These are phyloP conservation scores for Magnolia changhungtana DNA, from an alignment of 164 flowering plant species.

Conservation along the genomic window DNA sequence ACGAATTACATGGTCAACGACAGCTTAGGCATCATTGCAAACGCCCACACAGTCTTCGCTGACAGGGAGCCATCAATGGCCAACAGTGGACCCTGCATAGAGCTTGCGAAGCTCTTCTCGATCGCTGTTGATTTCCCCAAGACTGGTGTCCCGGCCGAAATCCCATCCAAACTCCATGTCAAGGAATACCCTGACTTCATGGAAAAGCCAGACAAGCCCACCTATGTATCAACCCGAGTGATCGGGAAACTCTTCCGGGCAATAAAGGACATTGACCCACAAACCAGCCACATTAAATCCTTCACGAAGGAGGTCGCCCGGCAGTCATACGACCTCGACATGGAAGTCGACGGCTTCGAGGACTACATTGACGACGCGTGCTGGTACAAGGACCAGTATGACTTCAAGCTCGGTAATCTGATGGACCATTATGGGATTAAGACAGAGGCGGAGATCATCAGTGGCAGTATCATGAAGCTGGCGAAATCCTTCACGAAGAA, in stretches of 20 bases:
- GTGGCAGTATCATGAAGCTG: constrained; percentile 59
- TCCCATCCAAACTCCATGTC: constrained; percentile 52
- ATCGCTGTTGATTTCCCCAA: constrained; percentile 87
- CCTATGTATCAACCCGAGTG: constrained; percentile 45
- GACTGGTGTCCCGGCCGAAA: constrained; percentile 76
- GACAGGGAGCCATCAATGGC: constrained; percentile 55
- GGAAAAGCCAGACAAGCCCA: constrained; percentile 79
- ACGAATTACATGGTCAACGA: constrained; percentile 78
- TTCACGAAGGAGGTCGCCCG: constrained; percentile 61
- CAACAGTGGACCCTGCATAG: constrained; percentile 39
- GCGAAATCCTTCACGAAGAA: constrained; percentile 47
- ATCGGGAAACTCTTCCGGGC: constrained; percentile 48
- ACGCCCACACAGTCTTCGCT: constrained; percentile 75
- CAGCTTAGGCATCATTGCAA: constrained; percentile 81
- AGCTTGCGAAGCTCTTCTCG: constrained; percentile 65
- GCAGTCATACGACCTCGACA: constrained; percentile 55
- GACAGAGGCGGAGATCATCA: constrained; percentile 74
- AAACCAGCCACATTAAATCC: constrained; percentile 17
- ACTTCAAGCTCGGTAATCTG: constrained; percentile 61
- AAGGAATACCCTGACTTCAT: constrained; percentile 84
- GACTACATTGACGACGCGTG: constrained; percentile 60
- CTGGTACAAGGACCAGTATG: constrained; percentile 57
- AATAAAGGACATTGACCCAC: constrained; percentile 48
- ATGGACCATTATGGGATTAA: constrained; percentile 77
- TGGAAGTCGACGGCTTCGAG: constrained; percentile 75